Evolutionary conservation across 163 green algal species (phyloP).

Genomic region (Coccomyxa subellipsoidea): DNA sequence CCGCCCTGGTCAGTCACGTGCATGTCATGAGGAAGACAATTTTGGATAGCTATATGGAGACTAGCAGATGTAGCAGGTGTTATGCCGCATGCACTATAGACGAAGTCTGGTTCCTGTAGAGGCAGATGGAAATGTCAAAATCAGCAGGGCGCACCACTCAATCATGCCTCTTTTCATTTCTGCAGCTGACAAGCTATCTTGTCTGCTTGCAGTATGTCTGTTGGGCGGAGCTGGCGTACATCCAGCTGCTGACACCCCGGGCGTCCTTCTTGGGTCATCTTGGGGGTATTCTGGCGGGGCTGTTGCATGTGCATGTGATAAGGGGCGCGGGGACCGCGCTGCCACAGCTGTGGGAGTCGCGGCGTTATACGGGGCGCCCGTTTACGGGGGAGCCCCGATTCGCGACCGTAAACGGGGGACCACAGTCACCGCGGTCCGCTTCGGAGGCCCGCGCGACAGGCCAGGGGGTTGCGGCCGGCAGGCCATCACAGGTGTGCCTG

Average conservation of each 20-base stretch:
- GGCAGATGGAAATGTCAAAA: too few relatives aligned
- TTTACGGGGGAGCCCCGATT: background rate
- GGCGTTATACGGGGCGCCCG: background rate
- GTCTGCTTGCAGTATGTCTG: constrained; percentile 40
- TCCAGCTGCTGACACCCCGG: constrained; percentile 53
- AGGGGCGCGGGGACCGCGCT: background rate
- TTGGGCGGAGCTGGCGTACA: constrained; percentile 71
- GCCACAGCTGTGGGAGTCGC: background rate
- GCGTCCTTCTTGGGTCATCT: constrained; percentile 73
- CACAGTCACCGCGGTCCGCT: background rate
- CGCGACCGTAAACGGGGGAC: background rate
- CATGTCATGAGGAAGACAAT: too few relatives aligned
- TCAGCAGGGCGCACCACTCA: too few relatives aligned
- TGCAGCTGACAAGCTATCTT: background rate
- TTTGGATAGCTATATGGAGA: too few relatives aligned
- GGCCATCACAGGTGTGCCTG: background rate
- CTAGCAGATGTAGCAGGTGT: too few relatives aligned
- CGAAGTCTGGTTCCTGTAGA: too few relatives aligned
- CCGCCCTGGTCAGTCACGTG: too few relatives aligned
- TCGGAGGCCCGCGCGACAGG: background rate
- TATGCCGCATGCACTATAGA: too few relatives aligned
- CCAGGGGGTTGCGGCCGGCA: background rate
- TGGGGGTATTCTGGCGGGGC: constrained; percentile 65
- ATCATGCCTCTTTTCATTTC: too few relatives aligned
- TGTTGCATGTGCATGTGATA: constrained; percentile 45